A percentile compares a stretch with the other conserved stretches of the same genome.
phyloP scores from a whole-genome alignment of 176 grass and related monocot species.

The Lolium rigidum region DNA sequence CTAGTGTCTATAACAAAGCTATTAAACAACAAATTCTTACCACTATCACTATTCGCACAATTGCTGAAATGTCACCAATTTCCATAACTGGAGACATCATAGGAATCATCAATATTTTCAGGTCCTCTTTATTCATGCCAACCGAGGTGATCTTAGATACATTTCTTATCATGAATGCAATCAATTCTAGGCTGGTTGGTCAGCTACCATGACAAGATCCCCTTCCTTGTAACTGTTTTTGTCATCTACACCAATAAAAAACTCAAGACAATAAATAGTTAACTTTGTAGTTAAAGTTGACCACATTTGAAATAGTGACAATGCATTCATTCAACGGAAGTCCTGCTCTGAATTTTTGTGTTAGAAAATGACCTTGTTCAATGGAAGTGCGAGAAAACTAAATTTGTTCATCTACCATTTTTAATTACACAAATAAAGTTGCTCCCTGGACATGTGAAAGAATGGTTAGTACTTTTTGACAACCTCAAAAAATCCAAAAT shows the following conservation, averaged over 20 bases:
- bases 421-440: background rate
- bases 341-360: background rate
- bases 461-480: too few relatives aligned
- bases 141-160: constrained; percentile 84
- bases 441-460: background rate
- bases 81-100: constrained; percentile 79
- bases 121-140: constrained; percentile 1
- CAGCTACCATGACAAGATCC: constrained; percentile 75
- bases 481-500: too few relatives aligned
- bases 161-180: constrained; percentile 90
- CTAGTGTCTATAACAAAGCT: background rate
- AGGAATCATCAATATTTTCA: constrained; percentile 86
- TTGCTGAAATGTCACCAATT: constrained; percentile 69
- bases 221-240: constrained; percentile 70
- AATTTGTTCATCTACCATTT: too few relatives aligned
- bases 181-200: constrained; percentile 52
- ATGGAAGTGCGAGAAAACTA: too few relatives aligned
- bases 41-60: constrained; percentile 76
- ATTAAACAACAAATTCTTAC: constrained; percentile 45
- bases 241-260: constrained; percentile 94
- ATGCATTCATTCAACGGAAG: background rate
- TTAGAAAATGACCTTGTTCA: too few relatives aligned
- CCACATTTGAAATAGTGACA: too few relatives aligned
- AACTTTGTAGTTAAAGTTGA: too few relatives aligned
- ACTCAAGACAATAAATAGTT: constrained; percentile 75